Percentiles rank a stretch among this genome's conserved stretches.
These are phyloP conservation scores for Diaporthe australafricana DNA, from an alignment of 2,329 filamentous ascomycete species.

Conservation along the genomic window DNA sequence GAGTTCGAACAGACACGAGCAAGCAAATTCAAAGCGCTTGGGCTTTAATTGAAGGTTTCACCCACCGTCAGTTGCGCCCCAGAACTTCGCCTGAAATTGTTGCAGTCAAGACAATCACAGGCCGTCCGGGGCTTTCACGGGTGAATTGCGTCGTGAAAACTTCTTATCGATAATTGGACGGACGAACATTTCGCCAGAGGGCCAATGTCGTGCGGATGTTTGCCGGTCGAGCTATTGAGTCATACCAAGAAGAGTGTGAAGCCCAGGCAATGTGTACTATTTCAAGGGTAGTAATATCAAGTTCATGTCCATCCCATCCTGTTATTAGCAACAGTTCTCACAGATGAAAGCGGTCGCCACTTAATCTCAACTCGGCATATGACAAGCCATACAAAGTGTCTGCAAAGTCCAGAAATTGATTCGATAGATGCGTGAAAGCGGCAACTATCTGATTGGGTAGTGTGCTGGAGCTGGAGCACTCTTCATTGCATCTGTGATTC, in stretches of 20 bases:
- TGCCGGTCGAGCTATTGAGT: background rate
- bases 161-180: background rate
- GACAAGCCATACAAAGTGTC: too few species aligned
- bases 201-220: background rate
- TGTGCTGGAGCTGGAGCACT: too few species aligned
- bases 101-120: background rate
- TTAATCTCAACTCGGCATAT: too few species aligned
- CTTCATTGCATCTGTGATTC: background rate
- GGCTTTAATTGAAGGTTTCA: background rate
- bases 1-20: background rate
- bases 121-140: background rate
- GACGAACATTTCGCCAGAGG: background rate
- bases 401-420: background rate
- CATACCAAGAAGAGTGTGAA: background rate
- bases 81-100: background rate
- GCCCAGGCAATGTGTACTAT: background rate
- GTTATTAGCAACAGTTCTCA: background rate
- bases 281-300: background rate
- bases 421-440: background rate
- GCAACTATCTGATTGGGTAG: background rate
- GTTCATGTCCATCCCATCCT: background rate
- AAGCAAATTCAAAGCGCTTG: background rate
- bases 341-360: background rate
- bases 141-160: background rate
- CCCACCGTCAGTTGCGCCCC: background rate